Evolutionary conservation across 1,139 yeast species (phyloP), one percentile per base, ranked within the genome.

Genomic region (Blastobotrys serpentis): DNA sequence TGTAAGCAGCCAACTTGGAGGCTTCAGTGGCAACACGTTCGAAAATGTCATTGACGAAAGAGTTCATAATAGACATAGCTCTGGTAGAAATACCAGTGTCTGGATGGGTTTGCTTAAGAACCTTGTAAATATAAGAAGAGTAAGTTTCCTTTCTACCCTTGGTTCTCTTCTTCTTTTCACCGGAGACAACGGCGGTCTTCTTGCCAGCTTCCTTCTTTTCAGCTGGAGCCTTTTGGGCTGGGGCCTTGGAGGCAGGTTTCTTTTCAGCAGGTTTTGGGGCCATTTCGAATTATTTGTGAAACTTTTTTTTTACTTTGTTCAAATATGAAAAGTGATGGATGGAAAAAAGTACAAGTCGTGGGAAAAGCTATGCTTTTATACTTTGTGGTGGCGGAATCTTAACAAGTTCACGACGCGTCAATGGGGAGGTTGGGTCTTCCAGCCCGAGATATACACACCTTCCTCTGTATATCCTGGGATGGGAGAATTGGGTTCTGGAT

Each of bases 41-140:
- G 55, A 69, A 68, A 52, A 67, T 66, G 75, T 90, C 98, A 76
- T 90, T 90, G 65, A 92, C 98, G 66, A 92, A 92, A 48, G 98
- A 92, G 86, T 92, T 92, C 94, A 92, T 86, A 74, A 92, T 92
- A 54, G 97, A 89, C 97, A 92, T 92, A 63, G 98, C 97, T 76
- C 89, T 88, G 77, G 90, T 96, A 62, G 98, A 92, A 71, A 92
- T 92, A 89, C 98, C 98, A 58, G 98, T 92, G 75, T 92, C 98
- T 75, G 98, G 96, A 77, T 94, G 97, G 60, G 98, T 90, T 81
- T 92, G 96, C 79, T 90, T 88, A 74, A 90, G 84, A 64, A 89
- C 98, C 78, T 92, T 92, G 94, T 90, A 92, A 71, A 92, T 92
- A 78, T 92, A 92, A 58, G 98, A 89, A 60, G 97, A 89, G 82